These are phyloP conservation scores for Sanghuangporus baumii DNA, from an alignment of 1,284 basidiomycete genomes.

Conservation along the genomic window DNA sequence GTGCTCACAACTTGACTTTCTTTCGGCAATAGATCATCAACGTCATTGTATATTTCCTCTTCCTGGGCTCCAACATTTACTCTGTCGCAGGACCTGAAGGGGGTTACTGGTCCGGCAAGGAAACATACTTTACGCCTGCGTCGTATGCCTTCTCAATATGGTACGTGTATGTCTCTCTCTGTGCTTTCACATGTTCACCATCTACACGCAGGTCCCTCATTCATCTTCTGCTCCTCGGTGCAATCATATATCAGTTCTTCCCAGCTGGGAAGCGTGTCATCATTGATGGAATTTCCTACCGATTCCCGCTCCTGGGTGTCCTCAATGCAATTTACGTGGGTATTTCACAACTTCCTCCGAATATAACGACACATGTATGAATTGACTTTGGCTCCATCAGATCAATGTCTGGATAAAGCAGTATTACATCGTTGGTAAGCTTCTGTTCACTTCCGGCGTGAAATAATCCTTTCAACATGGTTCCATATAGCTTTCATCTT, in stretches of 20 bases:
- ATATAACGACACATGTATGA: not conserved
- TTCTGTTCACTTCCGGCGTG: not conserved
- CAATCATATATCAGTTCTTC: slow-evolving; percentile 87
- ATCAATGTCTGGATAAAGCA: not conserved
- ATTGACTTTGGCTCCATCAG: not conserved
- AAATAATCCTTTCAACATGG: not conserved
- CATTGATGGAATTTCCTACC: slow-evolving; percentile 84
- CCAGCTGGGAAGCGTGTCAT: slow-evolving; percentile 74
- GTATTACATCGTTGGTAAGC: not conserved
- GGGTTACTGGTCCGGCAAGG: slow-evolving; percentile 64
- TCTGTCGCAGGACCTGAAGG: slow-evolving; percentile 68
- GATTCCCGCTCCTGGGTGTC: slow-evolving; percentile 79
- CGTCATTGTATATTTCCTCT: slow-evolving; percentile 71
- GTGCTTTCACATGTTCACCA: slow-evolving; percentile 18
- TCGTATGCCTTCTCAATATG: slow-evolving; percentile 85
- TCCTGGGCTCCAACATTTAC: slow-evolving; percentile 88
- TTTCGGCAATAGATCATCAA: slow-evolving; percentile 56
- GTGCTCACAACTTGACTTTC: not conserved
- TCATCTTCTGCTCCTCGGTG: slow-evolving; percentile 83
- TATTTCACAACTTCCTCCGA: slow-evolving; percentile 25
- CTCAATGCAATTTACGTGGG: slow-evolving; percentile 82
- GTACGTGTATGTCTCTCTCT: slow-evolving; percentile 31
- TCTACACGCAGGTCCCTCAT: slow-evolving; percentile 61
- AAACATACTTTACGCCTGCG: slow-evolving; percentile 88
- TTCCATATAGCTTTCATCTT: slow-evolving; percentile 66